Evolutionary conservation across 257 asterid genomes (phyloP).

Genomic region (Nemophila menziesii): DNA sequence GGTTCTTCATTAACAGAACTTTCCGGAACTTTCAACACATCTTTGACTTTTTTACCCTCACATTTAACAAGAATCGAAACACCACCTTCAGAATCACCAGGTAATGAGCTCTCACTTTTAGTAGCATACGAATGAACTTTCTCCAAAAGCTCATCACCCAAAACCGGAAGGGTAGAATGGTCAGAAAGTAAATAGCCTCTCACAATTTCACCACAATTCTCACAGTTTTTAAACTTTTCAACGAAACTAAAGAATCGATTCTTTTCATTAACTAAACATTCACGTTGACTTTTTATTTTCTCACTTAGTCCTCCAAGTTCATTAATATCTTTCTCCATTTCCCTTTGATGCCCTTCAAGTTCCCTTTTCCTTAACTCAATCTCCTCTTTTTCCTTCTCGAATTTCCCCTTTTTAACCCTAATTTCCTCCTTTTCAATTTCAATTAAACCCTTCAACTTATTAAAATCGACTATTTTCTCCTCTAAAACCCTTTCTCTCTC

Average conservation of each 20-base stretch:
- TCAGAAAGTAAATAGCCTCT: slow-evolving; percentile 37
- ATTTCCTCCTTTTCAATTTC: slow-evolving; percentile 34
- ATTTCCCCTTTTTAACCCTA: slow-evolving; percentile 28
- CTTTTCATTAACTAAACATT: slow-evolving; percentile 46
- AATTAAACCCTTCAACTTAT: slow-evolving; percentile 32
- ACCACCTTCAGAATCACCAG: slow-evolving; percentile 42
- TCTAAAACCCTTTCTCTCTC: slow-evolving; percentile 43
- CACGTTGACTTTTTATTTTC: slow-evolving; percentile 51
- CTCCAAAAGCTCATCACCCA: slow-evolving; percentile 46
- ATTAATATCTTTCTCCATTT: slow-evolving; percentile 62
- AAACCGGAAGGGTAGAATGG: slow-evolving; percentile 29
- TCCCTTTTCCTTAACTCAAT: slow-evolving; percentile 34
- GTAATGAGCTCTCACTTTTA: slow-evolving; percentile 26
- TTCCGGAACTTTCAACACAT: too few species aligned
- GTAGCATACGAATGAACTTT: slow-evolving; percentile 43
- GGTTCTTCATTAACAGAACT: too few species aligned
- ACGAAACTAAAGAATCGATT: slow-evolving; percentile 35
- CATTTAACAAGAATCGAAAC: slow-evolving; percentile 61
- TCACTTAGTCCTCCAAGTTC: slow-evolving; percentile 56
- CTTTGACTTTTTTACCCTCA: slow-evolving; percentile 42
- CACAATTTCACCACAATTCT: slow-evolving; percentile 44
- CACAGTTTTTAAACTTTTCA: slow-evolving; percentile 48
- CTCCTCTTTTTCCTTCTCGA: slow-evolving; percentile 53
- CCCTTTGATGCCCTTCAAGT: slow-evolving; percentile 56
- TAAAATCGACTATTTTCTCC: slow-evolving; percentile 33